Evolutionary conservation across 1,284 basidiomycete species (phyloP).

Genomic region (Ustilago curta): DNA sequence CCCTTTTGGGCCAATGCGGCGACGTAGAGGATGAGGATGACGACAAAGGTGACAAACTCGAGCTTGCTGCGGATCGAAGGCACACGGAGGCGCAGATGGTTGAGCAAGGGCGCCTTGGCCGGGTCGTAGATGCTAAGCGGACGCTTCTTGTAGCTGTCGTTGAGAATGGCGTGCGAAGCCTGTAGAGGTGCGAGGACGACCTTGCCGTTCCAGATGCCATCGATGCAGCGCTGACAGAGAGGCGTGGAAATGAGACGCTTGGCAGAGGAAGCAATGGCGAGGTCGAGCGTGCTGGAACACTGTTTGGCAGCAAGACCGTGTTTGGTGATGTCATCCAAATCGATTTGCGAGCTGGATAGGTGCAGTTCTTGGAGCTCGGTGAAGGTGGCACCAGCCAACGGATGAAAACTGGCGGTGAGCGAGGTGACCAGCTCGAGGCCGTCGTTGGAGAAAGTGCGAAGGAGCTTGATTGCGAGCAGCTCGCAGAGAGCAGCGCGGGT

Average conservation of each 20-base stretch:
- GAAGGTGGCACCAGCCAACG: slow-evolving; percentile 73
- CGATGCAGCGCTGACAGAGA: slow-evolving; percentile 61
- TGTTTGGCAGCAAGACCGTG: slow-evolving; percentile 41
- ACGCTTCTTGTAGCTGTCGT: slow-evolving; percentile 88
- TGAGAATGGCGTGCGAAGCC: slow-evolving; percentile 58
- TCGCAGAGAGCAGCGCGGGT: slow-evolving; percentile 87
- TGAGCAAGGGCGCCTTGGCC: slow-evolving; percentile 87
- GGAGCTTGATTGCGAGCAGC: slow-evolving; percentile 83
- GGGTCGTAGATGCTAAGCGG: slow-evolving; percentile 95
- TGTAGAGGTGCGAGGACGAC: slow-evolving; percentile 55
- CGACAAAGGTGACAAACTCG: slow-evolving; percentile 81
- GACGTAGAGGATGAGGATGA: slow-evolving; percentile 61
- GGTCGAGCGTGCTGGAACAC: slow-evolving; percentile 58
- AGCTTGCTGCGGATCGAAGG: slow-evolving; percentile 88
- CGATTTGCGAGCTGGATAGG: slow-evolving; percentile 31
- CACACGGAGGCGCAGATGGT: slow-evolving; percentile 94
- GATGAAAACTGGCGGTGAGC: slow-evolving; percentile 88
- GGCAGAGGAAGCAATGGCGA: slow-evolving; percentile 60
- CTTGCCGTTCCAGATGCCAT: slow-evolving; percentile 61
- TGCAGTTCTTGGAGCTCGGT: slow-evolving; percentile 40
- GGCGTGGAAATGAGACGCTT: slow-evolving; percentile 64
- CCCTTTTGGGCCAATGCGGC: slow-evolving; percentile 64
- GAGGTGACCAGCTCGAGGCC: slow-evolving; percentile 80
- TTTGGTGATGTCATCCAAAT: slow-evolving; percentile 26
- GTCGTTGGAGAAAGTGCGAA: slow-evolving; percentile 72